Conservation (phyloP, 331 rosid genomes). For the Dryas integrifolia region DNA sequence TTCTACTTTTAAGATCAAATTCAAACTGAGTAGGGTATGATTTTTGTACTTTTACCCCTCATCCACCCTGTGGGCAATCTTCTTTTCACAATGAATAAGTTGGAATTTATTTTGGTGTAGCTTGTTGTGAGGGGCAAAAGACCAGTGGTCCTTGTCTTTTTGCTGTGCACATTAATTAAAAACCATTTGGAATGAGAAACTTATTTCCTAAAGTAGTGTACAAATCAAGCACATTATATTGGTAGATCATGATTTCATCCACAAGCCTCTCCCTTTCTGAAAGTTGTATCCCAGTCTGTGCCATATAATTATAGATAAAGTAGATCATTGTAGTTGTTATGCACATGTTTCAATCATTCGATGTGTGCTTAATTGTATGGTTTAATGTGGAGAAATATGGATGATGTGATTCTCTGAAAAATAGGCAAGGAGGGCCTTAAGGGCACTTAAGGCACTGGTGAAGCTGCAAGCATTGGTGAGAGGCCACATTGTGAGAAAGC, state of each 20-base stretch:
- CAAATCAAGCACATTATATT: no score
- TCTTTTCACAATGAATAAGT: neutral
- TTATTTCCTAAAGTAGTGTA: neutral
- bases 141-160: no score
- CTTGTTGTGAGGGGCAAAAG: no score
- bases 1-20: neutral
- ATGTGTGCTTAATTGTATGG: slow-evolving; percentile 8
- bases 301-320: slow-evolving; percentile 16
- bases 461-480: slow-evolving; percentile 92
- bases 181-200: no score
- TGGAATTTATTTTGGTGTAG: neutral
- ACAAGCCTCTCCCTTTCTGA: slow-evolving; percentile 24
- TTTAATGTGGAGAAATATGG: neutral
- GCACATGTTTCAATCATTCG: neutral
- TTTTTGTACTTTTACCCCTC: neutral
- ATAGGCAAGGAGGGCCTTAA: slow-evolving; percentile 92
- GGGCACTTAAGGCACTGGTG: slow-evolving; percentile 89
- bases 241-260: slow-evolving; percentile 41
- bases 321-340: neutral
- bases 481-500: slow-evolving; percentile 89
- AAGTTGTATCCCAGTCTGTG: slow-evolving; percentile 11
- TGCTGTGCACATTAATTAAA: no score
- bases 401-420: slow-evolving; percentile 5
- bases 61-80: neutral
- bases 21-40: no score